Evolutionary conservation across 2,329 filamentous ascomycete genomes (phyloP).

Genomic region (Diaporthe caulivora): DNA sequence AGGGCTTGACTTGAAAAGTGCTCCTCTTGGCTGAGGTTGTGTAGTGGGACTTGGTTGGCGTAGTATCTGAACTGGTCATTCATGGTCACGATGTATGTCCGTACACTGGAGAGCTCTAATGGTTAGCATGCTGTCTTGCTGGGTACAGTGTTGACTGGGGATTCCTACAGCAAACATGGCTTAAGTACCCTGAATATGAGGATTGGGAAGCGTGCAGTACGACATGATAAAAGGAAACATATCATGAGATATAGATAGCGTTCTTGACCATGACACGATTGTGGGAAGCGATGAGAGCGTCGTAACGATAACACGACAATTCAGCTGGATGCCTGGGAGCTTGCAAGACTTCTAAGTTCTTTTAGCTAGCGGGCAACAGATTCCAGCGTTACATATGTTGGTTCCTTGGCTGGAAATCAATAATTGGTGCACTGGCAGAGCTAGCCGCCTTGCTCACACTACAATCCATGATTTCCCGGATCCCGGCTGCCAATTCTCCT

Average conservation of each 20-base stretch:
- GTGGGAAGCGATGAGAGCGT: not conserved
- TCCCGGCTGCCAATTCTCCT: too few relatives aligned
- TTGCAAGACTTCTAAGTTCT: too few relatives aligned
- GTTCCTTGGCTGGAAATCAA: too few relatives aligned
- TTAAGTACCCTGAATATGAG: constrained; percentile 29
- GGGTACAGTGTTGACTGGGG: not conserved
- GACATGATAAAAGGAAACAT: not conserved
- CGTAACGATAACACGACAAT: not conserved
- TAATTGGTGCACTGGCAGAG: too few relatives aligned
- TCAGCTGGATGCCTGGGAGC: too few relatives aligned
- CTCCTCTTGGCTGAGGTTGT: constrained; percentile 36
- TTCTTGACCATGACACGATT: not conserved
- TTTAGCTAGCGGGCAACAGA: too few relatives aligned
- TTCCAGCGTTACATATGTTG: too few relatives aligned
- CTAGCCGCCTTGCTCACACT: too few relatives aligned
- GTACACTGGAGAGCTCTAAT: constrained; percentile 29
- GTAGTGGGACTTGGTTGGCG: constrained; percentile 44
- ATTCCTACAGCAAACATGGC: constrained; percentile 11
- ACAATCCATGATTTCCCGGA: too few relatives aligned
- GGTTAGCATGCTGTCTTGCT: not conserved
- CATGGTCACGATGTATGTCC: constrained; percentile 41
- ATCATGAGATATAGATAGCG: not conserved
- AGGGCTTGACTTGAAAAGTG: constrained; percentile 42
- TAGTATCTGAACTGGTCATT: constrained; percentile 46
- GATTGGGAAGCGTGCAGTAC: constrained; percentile 22